Conservation (phyloP, 2,329 filamentous ascomycete genomes). For the Blastomyces parvus region DNA sequence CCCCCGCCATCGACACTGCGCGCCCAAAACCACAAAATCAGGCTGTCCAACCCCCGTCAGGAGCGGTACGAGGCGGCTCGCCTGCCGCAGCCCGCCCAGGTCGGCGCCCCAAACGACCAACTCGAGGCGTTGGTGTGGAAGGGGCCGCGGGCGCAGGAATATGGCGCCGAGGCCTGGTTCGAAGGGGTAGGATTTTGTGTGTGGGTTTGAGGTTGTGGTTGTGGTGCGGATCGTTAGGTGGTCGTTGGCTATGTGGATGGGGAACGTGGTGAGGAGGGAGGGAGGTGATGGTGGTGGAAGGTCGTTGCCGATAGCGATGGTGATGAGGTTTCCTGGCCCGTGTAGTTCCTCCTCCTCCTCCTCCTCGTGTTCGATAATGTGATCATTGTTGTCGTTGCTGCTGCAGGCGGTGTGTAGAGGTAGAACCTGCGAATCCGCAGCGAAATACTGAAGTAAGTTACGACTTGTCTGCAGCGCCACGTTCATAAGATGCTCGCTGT, state of each 20-base stretch:
- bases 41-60: conserved; percentile 50
- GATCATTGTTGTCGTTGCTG: neutral
- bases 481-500: conserved; percentile 15
- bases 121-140: conserved; percentile 39
- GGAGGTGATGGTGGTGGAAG: conserved; percentile 14
- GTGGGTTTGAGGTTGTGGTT: neutral
- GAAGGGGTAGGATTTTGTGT: conserved; percentile 19
- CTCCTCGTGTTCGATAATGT: conserved; percentile 16
- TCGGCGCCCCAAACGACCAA: conserved; percentile 49
- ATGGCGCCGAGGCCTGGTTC: conserved; percentile 39
- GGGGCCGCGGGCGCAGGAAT: conserved; percentile 41
- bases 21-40: conserved; percentile 45
- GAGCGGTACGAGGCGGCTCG: conserved; percentile 46
- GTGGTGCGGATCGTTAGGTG: conserved; percentile 10
- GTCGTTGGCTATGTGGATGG: conserved; percentile 21
- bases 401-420: conserved; percentile 3
- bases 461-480: conserved; percentile 47
- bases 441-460: conserved; percentile 51
- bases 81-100: conserved; percentile 38
- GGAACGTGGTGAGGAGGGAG: conserved; percentile 18
- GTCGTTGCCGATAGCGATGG: conserved; percentile 20
- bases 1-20: conserved; percentile 42
- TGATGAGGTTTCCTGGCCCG: conserved; percentile 39
- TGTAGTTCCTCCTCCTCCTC: conserved; percentile 7
- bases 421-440: conserved; percentile 41